These are phyloP conservation scores for Aphanomyces invadans DNA, from an alignment of 352 stramenopile species.

Conservation along the genomic window DNA sequence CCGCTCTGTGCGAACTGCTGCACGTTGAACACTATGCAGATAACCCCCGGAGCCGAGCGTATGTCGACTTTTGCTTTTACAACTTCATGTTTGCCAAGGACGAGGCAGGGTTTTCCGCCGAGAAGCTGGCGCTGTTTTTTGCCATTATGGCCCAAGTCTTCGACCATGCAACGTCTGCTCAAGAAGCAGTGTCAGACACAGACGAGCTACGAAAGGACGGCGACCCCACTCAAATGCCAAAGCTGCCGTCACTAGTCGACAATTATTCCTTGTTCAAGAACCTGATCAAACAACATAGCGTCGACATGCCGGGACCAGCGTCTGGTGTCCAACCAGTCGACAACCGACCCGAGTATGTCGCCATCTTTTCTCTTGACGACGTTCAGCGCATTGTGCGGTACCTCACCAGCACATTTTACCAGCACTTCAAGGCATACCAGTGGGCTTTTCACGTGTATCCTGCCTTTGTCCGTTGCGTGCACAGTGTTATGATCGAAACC, in stretches of 20 bases:
- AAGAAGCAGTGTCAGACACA: too few species aligned
- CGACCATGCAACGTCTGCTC: slow-evolving; percentile 42
- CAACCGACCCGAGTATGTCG: slow-evolving; percentile 3
- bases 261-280: slow-evolving; percentile 27
- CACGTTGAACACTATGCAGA: slow-evolving; percentile 39
- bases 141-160: slow-evolving; percentile 49
- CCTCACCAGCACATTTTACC: slow-evolving; percentile 62
- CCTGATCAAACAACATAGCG: slow-evolving; percentile 28
- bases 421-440: slow-evolving; percentile 56
- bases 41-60: slow-evolving; percentile 45
- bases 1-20: slow-evolving; percentile 35
- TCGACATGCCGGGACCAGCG: slow-evolving; percentile 6
- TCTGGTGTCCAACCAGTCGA: background rate
- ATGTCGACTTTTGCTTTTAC: slow-evolving; percentile 58
- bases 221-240: too few species aligned
- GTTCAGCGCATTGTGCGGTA: slow-evolving; percentile 55
- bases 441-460: slow-evolving; percentile 35
- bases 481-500: slow-evolving; percentile 39
- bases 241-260: slow-evolving; percentile 18
- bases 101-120: slow-evolving; percentile 31
- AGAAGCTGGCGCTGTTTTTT: slow-evolving; percentile 40
- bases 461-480: slow-evolving; percentile 30
- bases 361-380: slow-evolving; percentile 32
- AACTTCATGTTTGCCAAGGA: slow-evolving; percentile 55
- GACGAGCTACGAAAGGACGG: too few species aligned